phyloP scores from a whole-genome alignment of 2,329 filamentous ascomycete genomes.

The Fusarium dimerum region DNA sequence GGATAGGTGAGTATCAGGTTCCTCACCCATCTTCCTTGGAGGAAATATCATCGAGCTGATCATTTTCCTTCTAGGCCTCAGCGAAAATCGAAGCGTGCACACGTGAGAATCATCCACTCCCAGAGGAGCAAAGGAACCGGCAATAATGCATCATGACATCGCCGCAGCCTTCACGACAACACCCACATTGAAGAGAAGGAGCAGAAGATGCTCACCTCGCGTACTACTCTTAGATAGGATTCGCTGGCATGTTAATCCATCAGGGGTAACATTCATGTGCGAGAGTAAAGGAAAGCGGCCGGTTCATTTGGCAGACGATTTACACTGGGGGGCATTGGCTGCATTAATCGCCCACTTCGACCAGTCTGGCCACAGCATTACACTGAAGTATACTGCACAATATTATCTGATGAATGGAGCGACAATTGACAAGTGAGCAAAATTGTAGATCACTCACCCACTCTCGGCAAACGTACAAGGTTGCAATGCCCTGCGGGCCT shows the following conservation, averaged over 20 bases:
- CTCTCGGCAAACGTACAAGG: constrained; percentile 25
- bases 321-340: no score
- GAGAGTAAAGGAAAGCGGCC: no score
- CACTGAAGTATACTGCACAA: no score
- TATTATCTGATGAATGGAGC: constrained; percentile 11
- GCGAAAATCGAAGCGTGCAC: not conserved
- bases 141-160: constrained; percentile 8
- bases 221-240: not conserved
- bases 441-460: constrained; percentile 29
- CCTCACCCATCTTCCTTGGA: not conserved
- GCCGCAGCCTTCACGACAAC: constrained; percentile 3
- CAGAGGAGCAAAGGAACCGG: not conserved
- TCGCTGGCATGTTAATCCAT: no score
- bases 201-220: not conserved
- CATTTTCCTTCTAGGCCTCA: not conserved
- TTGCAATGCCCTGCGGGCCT: constrained; percentile 24
- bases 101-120: not conserved
- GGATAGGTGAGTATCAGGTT: not conserved
- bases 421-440: constrained; percentile 20
- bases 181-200: not conserved
- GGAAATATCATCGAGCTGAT: not conserved
- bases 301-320: no score
- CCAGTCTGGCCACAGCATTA: not conserved
- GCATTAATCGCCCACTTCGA: no score
- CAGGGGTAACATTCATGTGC: no score